Conservation (phyloP, 257 asterid genomes). For the Petunia axillaris region DNA sequence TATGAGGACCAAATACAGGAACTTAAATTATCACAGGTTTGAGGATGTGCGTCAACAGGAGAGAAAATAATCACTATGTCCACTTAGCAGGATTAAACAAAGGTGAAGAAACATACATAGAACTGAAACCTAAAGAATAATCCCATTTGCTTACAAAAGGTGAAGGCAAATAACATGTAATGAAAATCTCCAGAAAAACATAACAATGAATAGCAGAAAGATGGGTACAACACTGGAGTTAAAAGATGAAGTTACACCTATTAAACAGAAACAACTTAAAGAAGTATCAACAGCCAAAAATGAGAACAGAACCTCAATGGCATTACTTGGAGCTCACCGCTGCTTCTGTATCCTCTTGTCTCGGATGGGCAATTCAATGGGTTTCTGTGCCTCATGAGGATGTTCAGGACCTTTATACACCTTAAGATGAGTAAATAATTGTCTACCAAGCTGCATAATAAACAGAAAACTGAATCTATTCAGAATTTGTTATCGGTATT, state of each 20-base stretch:
- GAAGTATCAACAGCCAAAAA: constrained; percentile 4
- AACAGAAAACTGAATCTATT: constrained; percentile 18
- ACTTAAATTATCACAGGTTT: not conserved
- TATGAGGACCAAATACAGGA: not conserved
- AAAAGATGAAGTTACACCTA: not conserved
- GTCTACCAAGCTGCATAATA: constrained; percentile 81
- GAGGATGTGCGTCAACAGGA: not conserved
- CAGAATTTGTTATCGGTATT: not conserved
- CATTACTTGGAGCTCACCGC: not conserved
- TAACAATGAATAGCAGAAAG: not conserved
- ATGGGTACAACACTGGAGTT: not conserved
- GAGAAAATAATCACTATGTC: not conserved
- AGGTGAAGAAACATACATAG: constrained; percentile 3
- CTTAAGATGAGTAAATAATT: constrained; percentile 82
- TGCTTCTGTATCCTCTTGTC: constrained; percentile 79
- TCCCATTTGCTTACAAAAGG: not conserved
- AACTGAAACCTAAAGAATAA: constrained; percentile 2
- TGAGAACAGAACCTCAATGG: not conserved
- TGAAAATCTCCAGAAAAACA: not conserved
- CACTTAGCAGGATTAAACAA: not conserved
- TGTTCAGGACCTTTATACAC: constrained; percentile 89
- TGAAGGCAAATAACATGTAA: not conserved
- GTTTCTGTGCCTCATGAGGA: constrained; percentile 95
- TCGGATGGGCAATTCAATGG: constrained; percentile 74
- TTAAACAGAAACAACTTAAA: not conserved